Base-by-base conservation (phyloP, 352 stramenopile species). In the Pseudoperonospora humuli region DNA sequence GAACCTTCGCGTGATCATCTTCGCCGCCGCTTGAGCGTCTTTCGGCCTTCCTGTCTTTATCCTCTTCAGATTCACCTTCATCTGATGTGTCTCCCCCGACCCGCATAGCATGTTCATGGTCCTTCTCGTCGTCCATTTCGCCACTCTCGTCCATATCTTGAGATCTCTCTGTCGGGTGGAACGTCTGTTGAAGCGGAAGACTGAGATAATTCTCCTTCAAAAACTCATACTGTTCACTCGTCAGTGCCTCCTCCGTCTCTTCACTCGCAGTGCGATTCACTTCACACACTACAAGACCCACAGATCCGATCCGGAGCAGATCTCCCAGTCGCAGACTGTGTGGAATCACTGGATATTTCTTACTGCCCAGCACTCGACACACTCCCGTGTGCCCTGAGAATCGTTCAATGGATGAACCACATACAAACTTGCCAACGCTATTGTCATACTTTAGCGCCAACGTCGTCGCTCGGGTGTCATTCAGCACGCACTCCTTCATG, bases 351-450 rank as follows among this genome's bases (percentile, higher is more conserved):
- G 75, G 73, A 38, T 91, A 85, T 45, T 89, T 88, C 48, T 92
- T 91, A 34, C 81, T 93, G 20, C 84, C 85, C 14, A 96, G 65
- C 35, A 96, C 85, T 50, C 81, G 66, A 51, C 86, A 96, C 26
- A 94, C 89, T 29, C 86, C 85, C 26, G 85, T 94, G 64, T 96
- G 86, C 19, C 85, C 81, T 28, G 84, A 95, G 64, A 96, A 96
- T 4, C 82, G 65, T 56, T 96, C 86, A 47, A 92, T 87, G 4
- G 75, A 88, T 47, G 79, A 87, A 4, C 79, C 79, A 50, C 79
- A 92, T 2, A 92, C 76, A 40, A 87, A 92, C 42, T 86, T 87
- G 1, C 63, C 64, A 32, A 85, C 57, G 0, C 33, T 14, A 13
- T 52, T 50, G 36, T 89, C 75, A 49, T 78, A 91, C 50, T 87